Base-by-base conservation (phyloP, 2,329 filamentous ascomycete species). In the Phialocephala sp. region DNA sequence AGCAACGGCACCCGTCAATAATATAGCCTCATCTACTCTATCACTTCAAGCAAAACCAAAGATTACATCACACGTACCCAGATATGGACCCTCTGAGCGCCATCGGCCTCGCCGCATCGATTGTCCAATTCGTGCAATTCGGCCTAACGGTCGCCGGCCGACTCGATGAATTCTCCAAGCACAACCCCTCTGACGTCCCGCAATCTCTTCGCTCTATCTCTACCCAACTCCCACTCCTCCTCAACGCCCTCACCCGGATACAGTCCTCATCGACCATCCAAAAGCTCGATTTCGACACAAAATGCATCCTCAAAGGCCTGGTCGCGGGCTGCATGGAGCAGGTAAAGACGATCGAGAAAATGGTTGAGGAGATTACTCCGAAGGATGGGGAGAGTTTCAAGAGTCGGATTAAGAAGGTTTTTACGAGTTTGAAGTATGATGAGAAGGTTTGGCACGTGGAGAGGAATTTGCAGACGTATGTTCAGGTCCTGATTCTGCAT, bases 401-500 rank as follows among this genome's bases (percentile, higher is more conserved):
- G 22, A 45, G 47, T 6, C 69, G 68, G 63, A 45, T 71, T 15
- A 67, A 67, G 39, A 71, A 70, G 57, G 66, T 69, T 0, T 70
- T 70, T 36, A 55, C 62, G 24, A 66, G 66, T 54, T 24, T 71
- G 18, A 66, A 57, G 54, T 71, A 66, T 60, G 69, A 71, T 54
- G 69, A 70, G 36, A 66, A 64, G 45, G 59, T 68, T 15, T 64
- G 69, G 66, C 63, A 64, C 1, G 66, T 70, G 22, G 68, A 70
- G 35, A 62, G 65, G 55, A 71, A 69, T 52, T 50, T 71, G 18
- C 66, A 71, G 12, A 70, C 68, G 3, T 71, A 69, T 41, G 64
- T 71, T 54, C 68, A 66, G 9, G 68, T 71, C 1, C 43, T 70
- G 41, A 66, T 70, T 35, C 39, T 71, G 22, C 69, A 71, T 63